phyloP scores from a whole-genome alignment of 345 rosid genomes.

The Aquilaria malaccensis region DNA sequence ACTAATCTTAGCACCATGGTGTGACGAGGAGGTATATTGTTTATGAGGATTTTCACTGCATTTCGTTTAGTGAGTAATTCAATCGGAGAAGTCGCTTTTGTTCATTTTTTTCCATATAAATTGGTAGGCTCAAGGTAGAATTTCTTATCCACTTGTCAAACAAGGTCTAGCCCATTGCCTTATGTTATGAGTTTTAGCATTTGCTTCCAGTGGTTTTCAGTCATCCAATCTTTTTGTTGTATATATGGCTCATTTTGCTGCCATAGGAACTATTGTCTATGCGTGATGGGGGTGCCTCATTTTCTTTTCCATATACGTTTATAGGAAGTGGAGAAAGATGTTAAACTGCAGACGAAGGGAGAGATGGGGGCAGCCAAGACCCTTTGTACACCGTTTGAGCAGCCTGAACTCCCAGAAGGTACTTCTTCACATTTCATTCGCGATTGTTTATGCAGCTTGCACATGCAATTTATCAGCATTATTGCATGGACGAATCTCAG shows the following conservation, averaged over 20 bases:
- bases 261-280: background rate
- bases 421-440: background rate
- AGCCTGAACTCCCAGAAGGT: constrained; percentile 89
- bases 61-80: background rate
- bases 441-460: background rate
- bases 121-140: background rate
- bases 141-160: background rate
- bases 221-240: background rate
- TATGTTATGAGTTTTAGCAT: background rate
- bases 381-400: constrained; percentile 89
- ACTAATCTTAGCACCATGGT: constrained; percentile 97
- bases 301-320: background rate
- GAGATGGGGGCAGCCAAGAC: constrained; percentile 93
- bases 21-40: constrained; percentile 75
- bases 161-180: background rate
- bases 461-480: background rate
- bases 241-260: background rate
- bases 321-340: constrained; percentile 90
- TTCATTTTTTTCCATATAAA: background rate
- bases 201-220: background rate
- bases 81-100: background rate
- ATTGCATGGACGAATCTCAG: background rate
- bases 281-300: background rate
- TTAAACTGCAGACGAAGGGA: constrained; percentile 81
- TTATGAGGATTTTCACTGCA: background rate